These are phyloP conservation scores for Debaryomycetaceae sp. DNA, from an alignment of 1,139 yeast species.

Conservation along the genomic window DNA sequence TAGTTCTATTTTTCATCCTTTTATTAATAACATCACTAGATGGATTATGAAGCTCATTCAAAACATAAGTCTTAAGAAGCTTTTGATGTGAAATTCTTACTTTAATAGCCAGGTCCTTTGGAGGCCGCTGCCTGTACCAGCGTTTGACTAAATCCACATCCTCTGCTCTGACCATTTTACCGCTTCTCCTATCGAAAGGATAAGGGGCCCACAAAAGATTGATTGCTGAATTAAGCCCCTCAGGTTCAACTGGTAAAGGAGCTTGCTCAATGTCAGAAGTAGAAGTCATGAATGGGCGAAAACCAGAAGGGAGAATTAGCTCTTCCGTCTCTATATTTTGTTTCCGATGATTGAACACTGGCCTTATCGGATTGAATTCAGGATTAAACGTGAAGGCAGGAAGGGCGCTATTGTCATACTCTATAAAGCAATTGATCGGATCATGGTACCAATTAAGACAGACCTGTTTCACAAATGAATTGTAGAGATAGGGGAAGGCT, in stretches of 20 bases:
- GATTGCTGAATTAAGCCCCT: conserved; percentile 55
- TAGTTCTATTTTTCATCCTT: conserved; percentile 36
- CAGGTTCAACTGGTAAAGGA: conserved; percentile 24
- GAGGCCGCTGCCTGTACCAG: conserved; percentile 77
- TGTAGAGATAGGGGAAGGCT: conserved; percentile 82
- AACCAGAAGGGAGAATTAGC: conserved; percentile 33
- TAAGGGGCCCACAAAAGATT: conserved; percentile 74
- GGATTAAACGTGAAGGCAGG: conserved; percentile 58
- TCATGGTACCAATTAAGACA: conserved; percentile 58
- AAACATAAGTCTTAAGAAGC: conserved; percentile 67
- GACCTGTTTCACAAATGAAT: conserved; percentile 70
- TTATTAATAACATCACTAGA: conserved; percentile 30
- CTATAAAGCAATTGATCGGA: conserved; percentile 50
- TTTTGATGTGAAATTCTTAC: conserved; percentile 87
- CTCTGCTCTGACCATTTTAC: conserved; percentile 74
- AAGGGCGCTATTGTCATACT: conserved; percentile 45
- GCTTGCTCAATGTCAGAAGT: not conserved
- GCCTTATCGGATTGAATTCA: conserved; percentile 53
- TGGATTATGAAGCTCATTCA: conserved; percentile 61
- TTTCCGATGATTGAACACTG: conserved; percentile 17
- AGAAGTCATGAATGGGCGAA: conserved; percentile 40
- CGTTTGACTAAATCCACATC: conserved; percentile 82
- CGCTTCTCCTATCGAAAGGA: conserved; percentile 78
- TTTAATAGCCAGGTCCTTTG: conserved; percentile 60
- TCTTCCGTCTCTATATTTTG: conserved; percentile 27